Evolutionary conservation across 2,329 filamentous ascomycete genomes (phyloP).

Genomic region (Cucurbitaria berberidis): DNA sequence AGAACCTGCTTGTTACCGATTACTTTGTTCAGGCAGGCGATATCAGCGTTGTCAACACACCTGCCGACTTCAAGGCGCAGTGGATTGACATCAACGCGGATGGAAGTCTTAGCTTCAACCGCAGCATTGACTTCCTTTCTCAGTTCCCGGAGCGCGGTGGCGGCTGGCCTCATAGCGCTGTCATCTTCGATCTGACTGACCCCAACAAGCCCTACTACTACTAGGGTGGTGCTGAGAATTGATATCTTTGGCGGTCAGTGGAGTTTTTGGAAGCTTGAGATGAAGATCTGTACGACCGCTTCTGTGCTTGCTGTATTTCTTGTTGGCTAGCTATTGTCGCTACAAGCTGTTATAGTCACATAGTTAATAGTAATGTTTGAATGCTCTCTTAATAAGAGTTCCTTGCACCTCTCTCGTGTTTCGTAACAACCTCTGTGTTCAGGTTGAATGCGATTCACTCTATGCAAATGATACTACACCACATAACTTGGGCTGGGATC

Average conservation of each 20-base stretch:
- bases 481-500: too few species aligned
- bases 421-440: too few species aligned
- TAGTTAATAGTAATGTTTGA: background rate
- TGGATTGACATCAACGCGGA: conserved; percentile 65
- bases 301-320: background rate
- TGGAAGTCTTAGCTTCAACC: conserved; percentile 65
- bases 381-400: background rate
- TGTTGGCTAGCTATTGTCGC: background rate
- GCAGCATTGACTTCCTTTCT: conserved; percentile 62
- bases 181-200: conserved; percentile 64
- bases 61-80: conserved; percentile 65
- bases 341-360: background rate
- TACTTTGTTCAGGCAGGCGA: conserved; percentile 70
- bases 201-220: conserved; percentile 30
- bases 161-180: conserved; percentile 62
- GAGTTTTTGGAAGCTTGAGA: background rate
- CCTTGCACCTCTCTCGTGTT: too few species aligned
- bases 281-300: background rate
- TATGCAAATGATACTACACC: too few species aligned
- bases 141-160: conserved; percentile 63
- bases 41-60: conserved; percentile 66
- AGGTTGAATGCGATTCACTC: too few species aligned
- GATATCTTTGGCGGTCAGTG: background rate
- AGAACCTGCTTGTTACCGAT: conserved; percentile 68
- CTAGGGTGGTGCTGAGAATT: background rate